Evolutionary conservation across 202 grass and related monocot species (phyloP).

Genomic region (Zizania palustris): DNA sequence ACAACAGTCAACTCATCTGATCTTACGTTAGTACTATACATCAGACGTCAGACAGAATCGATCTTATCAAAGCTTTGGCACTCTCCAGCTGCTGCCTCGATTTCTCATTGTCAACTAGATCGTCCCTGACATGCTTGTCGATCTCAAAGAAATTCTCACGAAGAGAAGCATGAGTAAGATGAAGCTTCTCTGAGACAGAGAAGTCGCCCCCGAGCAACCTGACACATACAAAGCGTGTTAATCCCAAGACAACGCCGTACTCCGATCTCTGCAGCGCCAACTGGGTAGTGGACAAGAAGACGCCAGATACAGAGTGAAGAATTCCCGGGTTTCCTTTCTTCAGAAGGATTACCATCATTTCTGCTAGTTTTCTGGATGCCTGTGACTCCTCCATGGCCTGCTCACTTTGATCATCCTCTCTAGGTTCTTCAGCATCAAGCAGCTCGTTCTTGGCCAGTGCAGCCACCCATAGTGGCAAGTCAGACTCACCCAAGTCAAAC

Average conservation of each 20-base stretch:
- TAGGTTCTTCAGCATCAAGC: slow-evolving; percentile 43
- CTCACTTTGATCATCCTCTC: slow-evolving; percentile 40
- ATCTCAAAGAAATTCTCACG: slow-evolving; percentile 55
- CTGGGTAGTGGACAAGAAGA: slow-evolving; percentile 51
- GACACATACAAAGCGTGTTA: slow-evolving; percentile 61
- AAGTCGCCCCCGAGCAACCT: slow-evolving; percentile 54
- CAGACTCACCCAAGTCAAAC: slow-evolving; percentile 31
- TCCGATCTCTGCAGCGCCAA: slow-evolving; percentile 51
- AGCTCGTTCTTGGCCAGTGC: slow-evolving; percentile 63
- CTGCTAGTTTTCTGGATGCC: slow-evolving; percentile 61
- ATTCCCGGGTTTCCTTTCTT: slow-evolving; percentile 80
- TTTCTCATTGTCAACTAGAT: slow-evolving; percentile 39
- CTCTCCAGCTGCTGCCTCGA: slow-evolving; percentile 60
- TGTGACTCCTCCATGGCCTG: slow-evolving; percentile 28
- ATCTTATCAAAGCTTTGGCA: slow-evolving; percentile 58
- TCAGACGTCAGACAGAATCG: slow-evolving; percentile 55
- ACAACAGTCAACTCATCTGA: not conserved
- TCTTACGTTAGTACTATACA: slow-evolving; percentile 8
- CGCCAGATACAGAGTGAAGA: slow-evolving; percentile 58
- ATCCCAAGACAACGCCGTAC: slow-evolving; percentile 54
- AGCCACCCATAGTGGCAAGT: slow-evolving; percentile 72
- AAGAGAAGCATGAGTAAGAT: slow-evolving; percentile 49
- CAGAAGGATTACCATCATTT: slow-evolving; percentile 58
- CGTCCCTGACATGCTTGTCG: slow-evolving; percentile 44
- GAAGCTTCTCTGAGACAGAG: slow-evolving; percentile 42